Conservation (phyloP, 176 grass and related monocot species). For the Oryza glumipatula region DNA sequence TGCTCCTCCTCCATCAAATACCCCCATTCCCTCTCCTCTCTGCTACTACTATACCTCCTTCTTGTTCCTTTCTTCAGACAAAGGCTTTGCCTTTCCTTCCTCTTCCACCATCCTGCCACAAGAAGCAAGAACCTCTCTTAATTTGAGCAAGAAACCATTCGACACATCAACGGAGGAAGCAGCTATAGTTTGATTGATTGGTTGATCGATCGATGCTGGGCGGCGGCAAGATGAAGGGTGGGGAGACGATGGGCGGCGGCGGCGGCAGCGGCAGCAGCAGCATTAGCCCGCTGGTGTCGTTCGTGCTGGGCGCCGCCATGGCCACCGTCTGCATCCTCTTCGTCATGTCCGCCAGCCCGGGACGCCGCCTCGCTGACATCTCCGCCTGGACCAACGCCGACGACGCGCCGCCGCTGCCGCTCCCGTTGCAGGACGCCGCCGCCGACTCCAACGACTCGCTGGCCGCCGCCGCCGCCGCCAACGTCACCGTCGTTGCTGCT, state of each 20-base stretch:
- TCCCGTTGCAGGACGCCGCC: background rate
- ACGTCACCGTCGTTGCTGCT: background rate
- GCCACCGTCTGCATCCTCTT: slow-evolving; percentile 76
- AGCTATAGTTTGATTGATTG: background rate
- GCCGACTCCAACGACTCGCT: background rate
- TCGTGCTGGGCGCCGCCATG: slow-evolving; percentile 75
- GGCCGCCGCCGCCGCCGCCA: background rate
- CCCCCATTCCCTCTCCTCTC: too few species aligned
- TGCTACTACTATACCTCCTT: background rate
- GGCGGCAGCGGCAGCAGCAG: slow-evolving; percentile 38
- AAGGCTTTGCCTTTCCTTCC: background rate
- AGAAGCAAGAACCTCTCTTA: background rate
- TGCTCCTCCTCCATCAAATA: background rate
- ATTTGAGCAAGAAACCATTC: background rate
- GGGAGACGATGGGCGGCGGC: slow-evolving; percentile 32
- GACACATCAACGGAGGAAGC: background rate
- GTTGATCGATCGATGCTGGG: background rate
- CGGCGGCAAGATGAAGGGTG: slow-evolving; percentile 47
- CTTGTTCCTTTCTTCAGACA: background rate
- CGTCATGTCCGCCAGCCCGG: slow-evolving; percentile 68
- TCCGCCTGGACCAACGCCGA: slow-evolving; percentile 25
- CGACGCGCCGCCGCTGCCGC: background rate
- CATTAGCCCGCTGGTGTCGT: slow-evolving; percentile 71
- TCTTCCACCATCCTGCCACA: background rate
- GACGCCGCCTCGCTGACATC: slow-evolving; percentile 41